A percentile compares a stretch with the other conserved stretches of the same genome.
Conservation (phyloP, 2,329 filamentous ascomycete genomes). For the Sporothrix mexicana region DNA sequence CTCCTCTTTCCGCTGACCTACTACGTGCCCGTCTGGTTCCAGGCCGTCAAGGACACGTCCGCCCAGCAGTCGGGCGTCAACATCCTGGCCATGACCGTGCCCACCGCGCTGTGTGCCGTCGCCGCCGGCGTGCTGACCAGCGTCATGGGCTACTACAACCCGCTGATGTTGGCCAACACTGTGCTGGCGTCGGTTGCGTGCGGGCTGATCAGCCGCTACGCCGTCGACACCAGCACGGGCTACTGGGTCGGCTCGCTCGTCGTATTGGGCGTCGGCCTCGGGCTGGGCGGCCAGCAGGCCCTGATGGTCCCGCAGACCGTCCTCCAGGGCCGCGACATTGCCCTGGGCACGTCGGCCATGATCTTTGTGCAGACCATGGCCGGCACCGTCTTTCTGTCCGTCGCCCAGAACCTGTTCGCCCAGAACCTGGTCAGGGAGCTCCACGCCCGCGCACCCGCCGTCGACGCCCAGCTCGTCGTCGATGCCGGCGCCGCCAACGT, state of each 20-base stretch:
- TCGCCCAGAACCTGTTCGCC: constrained; percentile 59
- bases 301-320: constrained; percentile 41
- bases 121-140: constrained; percentile 38
- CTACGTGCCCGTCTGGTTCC: constrained; percentile 48
- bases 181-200: constrained; percentile 40
- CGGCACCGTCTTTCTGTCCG: constrained; percentile 55
- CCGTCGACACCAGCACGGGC: constrained; percentile 38
- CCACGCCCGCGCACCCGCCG: not conserved
- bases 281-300: constrained; percentile 41
- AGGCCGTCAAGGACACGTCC: constrained; percentile 42
- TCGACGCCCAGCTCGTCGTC: constrained; percentile 14
- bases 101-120: constrained; percentile 39
- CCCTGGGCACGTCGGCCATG: constrained; percentile 44
- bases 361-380: constrained; percentile 59
- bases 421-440: constrained; percentile 43
- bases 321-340: constrained; percentile 38
- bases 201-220: constrained; percentile 46
- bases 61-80: constrained; percentile 45
- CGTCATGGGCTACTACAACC: constrained; percentile 46
- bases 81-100: constrained; percentile 39
- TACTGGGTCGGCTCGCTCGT: constrained; percentile 45
- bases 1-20: constrained; percentile 37
- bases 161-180: constrained; percentile 37
- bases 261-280: constrained; percentile 41
- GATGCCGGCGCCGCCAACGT: not conserved